Percentiles rank a stretch among this genome's conserved stretches.
These are phyloP conservation scores for Fusarium metavorans DNA, from an alignment of 2,329 filamentous ascomycete genomes.

Conservation along the genomic window DNA sequence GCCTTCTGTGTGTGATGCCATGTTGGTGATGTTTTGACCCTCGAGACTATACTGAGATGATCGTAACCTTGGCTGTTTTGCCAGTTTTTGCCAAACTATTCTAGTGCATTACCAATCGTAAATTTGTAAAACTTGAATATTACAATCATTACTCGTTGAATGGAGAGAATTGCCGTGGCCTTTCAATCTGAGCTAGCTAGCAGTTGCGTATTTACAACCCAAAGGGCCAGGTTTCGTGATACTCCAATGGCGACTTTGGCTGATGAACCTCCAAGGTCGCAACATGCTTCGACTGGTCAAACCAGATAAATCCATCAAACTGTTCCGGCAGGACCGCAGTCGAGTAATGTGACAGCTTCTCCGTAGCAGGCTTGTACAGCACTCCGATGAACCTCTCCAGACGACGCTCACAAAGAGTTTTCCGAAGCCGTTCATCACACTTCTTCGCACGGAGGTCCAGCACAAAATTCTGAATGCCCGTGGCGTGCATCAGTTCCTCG, in stretches of 20 bases:
- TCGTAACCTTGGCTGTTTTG: not conserved
- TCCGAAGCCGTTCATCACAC: slow-evolving; percentile 19
- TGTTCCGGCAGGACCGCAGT: slow-evolving; percentile 22
- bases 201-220: not conserved
- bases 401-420: slow-evolving; percentile 4
- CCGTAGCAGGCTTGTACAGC: slow-evolving; percentile 23
- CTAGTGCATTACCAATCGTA: not conserved
- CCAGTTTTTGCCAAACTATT: not conserved
- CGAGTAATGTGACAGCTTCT: slow-evolving; percentile 33
- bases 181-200: not conserved
- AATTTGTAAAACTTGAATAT: not conserved
- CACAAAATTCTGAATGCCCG: slow-evolving; percentile 22
- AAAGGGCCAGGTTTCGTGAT: slow-evolving; percentile 33
- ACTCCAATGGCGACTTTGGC: slow-evolving; percentile 23
- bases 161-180: not conserved
- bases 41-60: not conserved
- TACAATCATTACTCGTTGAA: not conserved
- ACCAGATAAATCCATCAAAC: slow-evolving; percentile 33
- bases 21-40: not conserved
- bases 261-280: slow-evolving; percentile 28
- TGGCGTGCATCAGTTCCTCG: slow-evolving; percentile 29
- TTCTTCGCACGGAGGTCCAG: slow-evolving; percentile 19
- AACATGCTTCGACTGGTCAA: slow-evolving; percentile 31
- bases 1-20: not conserved
- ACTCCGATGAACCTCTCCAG: slow-evolving; percentile 34